Evolutionary conservation across 805 yeast genomes (phyloP), one percentile per base, ranked within the genome.

Genomic region (Spathaspora boniae): DNA sequence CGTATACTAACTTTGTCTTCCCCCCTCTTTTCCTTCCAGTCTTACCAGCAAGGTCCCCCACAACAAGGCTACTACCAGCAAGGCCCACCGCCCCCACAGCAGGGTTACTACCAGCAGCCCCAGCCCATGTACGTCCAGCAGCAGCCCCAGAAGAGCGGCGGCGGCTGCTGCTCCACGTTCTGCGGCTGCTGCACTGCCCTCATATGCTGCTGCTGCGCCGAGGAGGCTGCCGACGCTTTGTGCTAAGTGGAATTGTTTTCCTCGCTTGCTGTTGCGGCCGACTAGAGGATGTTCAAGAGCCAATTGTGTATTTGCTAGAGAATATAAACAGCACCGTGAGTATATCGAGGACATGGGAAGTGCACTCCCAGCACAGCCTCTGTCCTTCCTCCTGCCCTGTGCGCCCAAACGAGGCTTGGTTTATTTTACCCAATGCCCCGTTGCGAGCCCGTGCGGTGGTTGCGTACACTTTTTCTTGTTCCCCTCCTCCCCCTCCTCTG

Each of bases 51-150:
- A 42, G 42, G 45, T 25, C 43, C 43, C 11, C 45, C 43, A 14
- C 48, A 37, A 38, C 47, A 50, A 36, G 59, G 58, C 9, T 51
- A 50, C 38, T 51, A 51, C 18, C 56, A 54, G 40, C 61, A 47
- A 42, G 51, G 56, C 31, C 53, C 47, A 23, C 46, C 38, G 12
- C 53, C 50, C 26, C 62, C 53, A 16, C 61, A 45, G 38, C 53
- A 45, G 27, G 55, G 53, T 11, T 58, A 60, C 8, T 62, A 64
- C 46, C 55, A 61, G 37, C 70, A 63, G 46, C 70, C 56, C 38
- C 72, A 65, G 44, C 70, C 68, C 34, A 56, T 64, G 60, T 65
- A 66, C 33, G 69, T 62, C 11, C 70, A 65, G 47, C 72, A 66
- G 45, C 58, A 58, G 37, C 55, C 51, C 25, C 53, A 50, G 16